Conservation (phyloP, 495 filamentous ascomycete genomes). For the Hypoxylon rickii region DNA sequence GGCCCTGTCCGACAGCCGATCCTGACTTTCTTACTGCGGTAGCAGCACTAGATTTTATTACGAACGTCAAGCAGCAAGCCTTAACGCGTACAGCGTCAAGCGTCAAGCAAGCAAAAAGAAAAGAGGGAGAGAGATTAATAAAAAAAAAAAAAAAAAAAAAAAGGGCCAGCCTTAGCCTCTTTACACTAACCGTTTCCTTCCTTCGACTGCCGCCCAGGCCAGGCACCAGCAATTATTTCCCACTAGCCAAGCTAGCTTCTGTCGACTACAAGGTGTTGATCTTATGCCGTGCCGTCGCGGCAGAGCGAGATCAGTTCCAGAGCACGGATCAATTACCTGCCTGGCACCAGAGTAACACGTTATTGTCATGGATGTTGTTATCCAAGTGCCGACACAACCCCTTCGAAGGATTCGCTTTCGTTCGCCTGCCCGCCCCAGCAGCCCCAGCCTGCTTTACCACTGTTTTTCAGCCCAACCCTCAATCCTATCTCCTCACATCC, state of each 20-base stretch:
- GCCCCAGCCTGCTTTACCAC: not conserved
- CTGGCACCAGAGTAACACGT: no score
- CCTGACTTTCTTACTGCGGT: constrained; percentile 19
- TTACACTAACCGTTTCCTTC: not conserved
- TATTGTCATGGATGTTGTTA: no score
- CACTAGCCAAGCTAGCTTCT: constrained; percentile 12
- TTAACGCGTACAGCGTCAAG: no score
- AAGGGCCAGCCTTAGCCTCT: no score
- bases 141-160: no score
- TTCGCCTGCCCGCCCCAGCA: constrained; percentile 17
- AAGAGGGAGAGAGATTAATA: no score
- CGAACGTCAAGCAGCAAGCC: no score
- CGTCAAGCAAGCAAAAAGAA: no score
- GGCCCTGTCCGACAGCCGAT: constrained; percentile 38
- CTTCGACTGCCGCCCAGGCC: not conserved
- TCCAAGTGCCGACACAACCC: constrained; percentile 25
- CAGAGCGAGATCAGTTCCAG: no score
- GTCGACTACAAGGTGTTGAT: constrained; percentile 15
- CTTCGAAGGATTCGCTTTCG: constrained; percentile 1
- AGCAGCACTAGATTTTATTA: constrained; percentile 23
- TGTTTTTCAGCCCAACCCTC: constrained; percentile 26
- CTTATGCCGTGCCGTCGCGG: constrained; percentile 13
- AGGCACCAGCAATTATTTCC: constrained; percentile 18
- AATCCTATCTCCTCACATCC: constrained; percentile 16
- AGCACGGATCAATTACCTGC: not conserved